Percentiles rank a stretch among this genome's conserved stretches.
phyloP scores from a whole-genome alignment of 495 filamentous ascomycete species.

The Penicillium turbatum region DNA sequence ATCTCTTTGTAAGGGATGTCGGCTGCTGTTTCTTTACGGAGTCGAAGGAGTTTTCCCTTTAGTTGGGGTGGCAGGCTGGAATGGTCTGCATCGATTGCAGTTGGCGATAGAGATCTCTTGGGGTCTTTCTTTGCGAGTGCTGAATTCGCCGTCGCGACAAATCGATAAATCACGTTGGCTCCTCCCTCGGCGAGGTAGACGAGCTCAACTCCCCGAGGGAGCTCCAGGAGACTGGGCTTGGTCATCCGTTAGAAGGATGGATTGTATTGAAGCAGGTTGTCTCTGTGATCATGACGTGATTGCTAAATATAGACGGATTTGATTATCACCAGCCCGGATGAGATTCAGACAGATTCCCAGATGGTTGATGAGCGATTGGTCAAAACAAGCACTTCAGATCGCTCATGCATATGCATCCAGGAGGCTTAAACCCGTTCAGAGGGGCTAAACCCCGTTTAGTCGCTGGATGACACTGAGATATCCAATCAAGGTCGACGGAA shows the following conservation, averaged over 20 bases:
- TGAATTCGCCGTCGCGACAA: conserved; percentile 33
- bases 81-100: conserved; percentile 7
- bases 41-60: conserved; percentile 55
- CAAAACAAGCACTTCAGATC: conserved; percentile 12
- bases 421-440: conserved; percentile 4
- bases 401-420: conserved; percentile 8
- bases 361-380: neutral
- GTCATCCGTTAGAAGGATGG: conserved; percentile 32
- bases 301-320: neutral
- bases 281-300: conserved; percentile 1
- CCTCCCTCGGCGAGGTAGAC: conserved; percentile 62
- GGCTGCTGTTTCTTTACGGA: conserved; percentile 59
- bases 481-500: neutral
- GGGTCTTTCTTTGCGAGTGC: conserved; percentile 11
- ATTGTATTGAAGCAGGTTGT: neutral
- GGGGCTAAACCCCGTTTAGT: conserved; percentile 1
- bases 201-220: conserved; percentile 41
- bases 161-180: conserved; percentile 66
- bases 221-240: conserved; percentile 35
- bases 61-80: conserved; percentile 25
- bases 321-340: no score
- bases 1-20: conserved; percentile 53
- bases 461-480: neutral
- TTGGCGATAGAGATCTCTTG: neutral
- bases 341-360: neutral